Percentiles rank a stretch among this genome's conserved stretches.
Evolutionary conservation across 192 early-diverging fungal genomes (phyloP).

Genomic region (Phlyctochytrium bullatum): DNA sequence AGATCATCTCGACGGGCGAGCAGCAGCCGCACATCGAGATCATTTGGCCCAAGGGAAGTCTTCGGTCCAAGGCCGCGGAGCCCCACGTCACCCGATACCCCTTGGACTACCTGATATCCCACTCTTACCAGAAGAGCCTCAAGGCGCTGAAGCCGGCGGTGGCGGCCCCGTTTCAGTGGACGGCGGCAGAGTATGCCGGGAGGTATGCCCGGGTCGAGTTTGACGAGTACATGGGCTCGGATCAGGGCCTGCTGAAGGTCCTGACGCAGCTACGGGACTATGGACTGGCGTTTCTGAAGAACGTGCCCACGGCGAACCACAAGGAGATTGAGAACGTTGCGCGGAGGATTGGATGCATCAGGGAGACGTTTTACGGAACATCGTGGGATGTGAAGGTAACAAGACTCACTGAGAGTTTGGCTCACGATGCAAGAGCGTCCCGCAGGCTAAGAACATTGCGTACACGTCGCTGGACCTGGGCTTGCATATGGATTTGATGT

Average conservation of each 20-base stretch:
- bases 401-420: too few species aligned
- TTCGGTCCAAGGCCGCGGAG: background rate
- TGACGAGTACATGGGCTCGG: conserved; percentile 52
- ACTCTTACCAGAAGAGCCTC: conserved; percentile 6
- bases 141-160: background rate
- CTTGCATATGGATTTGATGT: conserved; percentile 87
- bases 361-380: conserved; percentile 74
- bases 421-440: too few species aligned
- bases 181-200: conserved; percentile 14
- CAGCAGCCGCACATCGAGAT: too few species aligned
- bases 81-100: conserved; percentile 6
- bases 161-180: conserved; percentile 25
- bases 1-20: background rate
- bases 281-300: conserved; percentile 67
- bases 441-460: conserved; percentile 78
- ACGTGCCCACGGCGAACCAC: conserved; percentile 56
- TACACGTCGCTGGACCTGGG: conserved; percentile 78
- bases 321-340: conserved; percentile 57
- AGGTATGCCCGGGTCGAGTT: conserved; percentile 31
- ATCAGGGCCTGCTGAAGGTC: conserved; percentile 48
- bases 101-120: conserved; percentile 22
- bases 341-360: conserved; percentile 63
- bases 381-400: conserved; percentile 82
- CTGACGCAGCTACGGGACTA: conserved; percentile 60
- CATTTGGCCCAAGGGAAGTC: too few species aligned